Percentiles rank a stretch among this genome's conserved stretches.
Evolutionary conservation across 257 asterid species (phyloP).

Genomic region (Avicennia marina): DNA sequence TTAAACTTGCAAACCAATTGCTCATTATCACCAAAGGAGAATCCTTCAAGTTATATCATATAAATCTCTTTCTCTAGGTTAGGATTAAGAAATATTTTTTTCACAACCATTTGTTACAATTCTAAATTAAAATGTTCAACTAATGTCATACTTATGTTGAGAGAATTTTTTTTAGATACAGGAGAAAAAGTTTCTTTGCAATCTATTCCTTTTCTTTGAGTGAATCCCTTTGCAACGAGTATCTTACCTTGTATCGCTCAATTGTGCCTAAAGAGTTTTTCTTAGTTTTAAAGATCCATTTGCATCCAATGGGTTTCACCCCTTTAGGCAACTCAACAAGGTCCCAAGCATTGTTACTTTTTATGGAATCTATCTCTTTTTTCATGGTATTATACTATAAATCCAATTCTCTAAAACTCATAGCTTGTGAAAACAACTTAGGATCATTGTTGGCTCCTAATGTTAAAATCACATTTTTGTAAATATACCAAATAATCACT

Average conservation of each 20-base stretch:
- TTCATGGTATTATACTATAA: too few relatives aligned
- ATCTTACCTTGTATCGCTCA: neutral
- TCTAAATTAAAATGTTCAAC: neutral
- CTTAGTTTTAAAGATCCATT: too few relatives aligned
- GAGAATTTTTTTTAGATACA: neutral
- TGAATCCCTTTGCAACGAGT: neutral
- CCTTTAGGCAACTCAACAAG: neutral
- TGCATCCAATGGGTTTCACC: neutral
- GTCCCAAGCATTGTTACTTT: neutral
- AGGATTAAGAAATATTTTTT: neutral
- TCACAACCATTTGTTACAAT: neutral
- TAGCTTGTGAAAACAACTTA: too few relatives aligned
- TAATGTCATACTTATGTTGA: neutral
- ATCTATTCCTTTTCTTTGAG: neutral
- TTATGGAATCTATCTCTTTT: too few relatives aligned
- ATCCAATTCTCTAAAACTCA: too few relatives aligned
- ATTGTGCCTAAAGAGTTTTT: neutral
- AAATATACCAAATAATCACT: too few relatives aligned
- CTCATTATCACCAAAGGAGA: too few relatives aligned
- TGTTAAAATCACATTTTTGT: too few relatives aligned
- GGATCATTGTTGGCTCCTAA: too few relatives aligned
- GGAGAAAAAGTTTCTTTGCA: neutral
- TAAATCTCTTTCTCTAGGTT: too few relatives aligned
- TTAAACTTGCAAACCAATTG: too few relatives aligned
- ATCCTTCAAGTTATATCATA: too few relatives aligned